Conservation (phyloP, 345 rosid genomes). For the Eutrema japonicum region DNA sequence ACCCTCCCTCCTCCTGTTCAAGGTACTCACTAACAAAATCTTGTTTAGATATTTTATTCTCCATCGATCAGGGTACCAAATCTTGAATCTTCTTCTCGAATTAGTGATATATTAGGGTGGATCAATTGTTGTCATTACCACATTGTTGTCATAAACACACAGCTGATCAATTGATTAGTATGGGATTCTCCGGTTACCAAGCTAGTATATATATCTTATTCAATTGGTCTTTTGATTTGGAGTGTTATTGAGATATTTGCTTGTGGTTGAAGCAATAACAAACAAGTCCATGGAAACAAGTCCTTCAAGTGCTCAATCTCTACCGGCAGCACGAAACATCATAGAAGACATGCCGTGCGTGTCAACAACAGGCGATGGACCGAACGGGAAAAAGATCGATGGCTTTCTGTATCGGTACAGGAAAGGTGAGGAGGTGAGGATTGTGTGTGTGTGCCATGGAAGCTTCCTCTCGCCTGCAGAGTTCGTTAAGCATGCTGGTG, state of each 20-base stretch:
- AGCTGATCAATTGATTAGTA: background rate
- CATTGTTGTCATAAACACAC: background rate
- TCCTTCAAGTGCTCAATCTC: slow-evolving; percentile 50
- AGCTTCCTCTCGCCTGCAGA: slow-evolving; percentile 80
- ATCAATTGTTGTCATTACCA: slow-evolving; percentile 6
- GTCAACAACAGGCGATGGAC: slow-evolving; percentile 77
- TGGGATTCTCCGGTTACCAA: background rate
- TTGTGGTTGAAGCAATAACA: slow-evolving; percentile 49
- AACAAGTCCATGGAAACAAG: slow-evolving; percentile 54
- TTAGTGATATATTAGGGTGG: background rate
- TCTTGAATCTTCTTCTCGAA: background rate
- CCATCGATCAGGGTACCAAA: background rate
- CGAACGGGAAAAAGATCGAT: slow-evolving; percentile 70
- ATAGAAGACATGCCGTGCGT: slow-evolving; percentile 89
- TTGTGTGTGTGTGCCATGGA: slow-evolving; percentile 91
- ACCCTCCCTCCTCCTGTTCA: slow-evolving; percentile 46
- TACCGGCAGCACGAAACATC: slow-evolving; percentile 41
- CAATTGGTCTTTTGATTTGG: background rate
- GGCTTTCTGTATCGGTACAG: slow-evolving; percentile 80
- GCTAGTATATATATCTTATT: background rate
- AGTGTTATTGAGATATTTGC: slow-evolving; percentile 11
- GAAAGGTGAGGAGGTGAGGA: slow-evolving; percentile 79
- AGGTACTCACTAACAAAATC: slow-evolving; percentile 58
- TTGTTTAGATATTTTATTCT: slow-evolving; percentile 20
- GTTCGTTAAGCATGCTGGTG: slow-evolving; percentile 89